Conservation (phyloP, 257 asterid genomes). For the Plantago major region DNA sequence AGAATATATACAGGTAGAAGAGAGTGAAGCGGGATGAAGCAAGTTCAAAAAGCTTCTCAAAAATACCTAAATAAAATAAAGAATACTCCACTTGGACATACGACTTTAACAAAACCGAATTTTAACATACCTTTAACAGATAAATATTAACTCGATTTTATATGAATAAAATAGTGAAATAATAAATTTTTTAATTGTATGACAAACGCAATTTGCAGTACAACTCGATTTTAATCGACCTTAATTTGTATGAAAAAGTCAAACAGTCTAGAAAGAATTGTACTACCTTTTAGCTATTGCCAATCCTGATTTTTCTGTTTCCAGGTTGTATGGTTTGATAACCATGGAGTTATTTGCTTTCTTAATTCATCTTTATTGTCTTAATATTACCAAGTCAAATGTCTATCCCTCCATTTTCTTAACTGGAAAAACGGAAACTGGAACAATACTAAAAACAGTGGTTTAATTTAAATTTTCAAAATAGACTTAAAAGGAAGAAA, state of each 20-base stretch:
- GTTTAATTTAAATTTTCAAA: no score
- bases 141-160: no score
- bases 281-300: not conserved
- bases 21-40: not conserved
- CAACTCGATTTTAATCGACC: no score
- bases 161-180: no score
- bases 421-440: not conserved
- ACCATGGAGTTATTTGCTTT: not conserved
- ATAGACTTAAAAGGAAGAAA: no score
- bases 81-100: not conserved
- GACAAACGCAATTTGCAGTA: no score
- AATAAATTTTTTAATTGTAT: no score
- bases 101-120: not conserved
- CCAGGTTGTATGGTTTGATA: conserved; percentile 7
- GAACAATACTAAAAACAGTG: no score
- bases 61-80: not conserved
- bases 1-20: not conserved
- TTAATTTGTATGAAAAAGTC: no score
- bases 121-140: no score
- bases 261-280: no score
- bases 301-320: conserved; percentile 30
- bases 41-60: not conserved
- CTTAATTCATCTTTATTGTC: not conserved
- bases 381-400: conserved; percentile 1
- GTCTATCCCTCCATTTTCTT: not conserved